These are phyloP conservation scores for Agaricus blazei DNA, from an alignment of 768 basidiomycete species.

Conservation along the genomic window DNA sequence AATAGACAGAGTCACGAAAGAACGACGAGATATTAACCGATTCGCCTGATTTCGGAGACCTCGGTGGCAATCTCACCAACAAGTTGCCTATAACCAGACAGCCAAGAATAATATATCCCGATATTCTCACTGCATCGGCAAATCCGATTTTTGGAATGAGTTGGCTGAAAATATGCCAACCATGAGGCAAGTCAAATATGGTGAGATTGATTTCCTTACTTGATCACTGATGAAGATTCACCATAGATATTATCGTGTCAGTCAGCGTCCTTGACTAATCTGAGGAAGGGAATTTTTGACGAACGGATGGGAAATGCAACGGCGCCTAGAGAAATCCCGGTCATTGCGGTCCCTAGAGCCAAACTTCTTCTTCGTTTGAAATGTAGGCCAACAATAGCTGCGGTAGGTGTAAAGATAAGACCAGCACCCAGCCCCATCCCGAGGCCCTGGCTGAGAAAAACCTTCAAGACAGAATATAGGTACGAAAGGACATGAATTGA, in stretches of 20 bases:
- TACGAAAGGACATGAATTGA: background rate
- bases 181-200: too few species aligned
- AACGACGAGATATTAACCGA: constrained; percentile 8
- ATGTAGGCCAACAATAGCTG: constrained; percentile 38
- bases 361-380: constrained; percentile 37
- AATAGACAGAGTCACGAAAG: constrained; percentile 9
- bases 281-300: background rate
- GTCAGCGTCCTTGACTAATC: background rate
- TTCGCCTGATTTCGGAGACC: background rate
- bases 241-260: background rate
- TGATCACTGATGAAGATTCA: constrained; percentile 16
- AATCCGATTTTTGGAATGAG: constrained; percentile 12
- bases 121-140: constrained; percentile 8
- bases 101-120: constrained; percentile 14
- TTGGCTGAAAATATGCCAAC: background rate
- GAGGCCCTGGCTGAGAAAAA: constrained; percentile 51
- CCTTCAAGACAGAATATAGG: constrained; percentile 16
- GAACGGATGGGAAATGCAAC: constrained; percentile 29
- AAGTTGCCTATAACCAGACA: constrained; percentile 8
- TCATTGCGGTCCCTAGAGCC: constrained; percentile 31
- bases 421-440: constrained; percentile 50
- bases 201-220: constrained; percentile 4
- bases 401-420: constrained; percentile 44
- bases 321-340: constrained; percentile 39
- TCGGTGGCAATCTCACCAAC: constrained; percentile 8